Conservation (phyloP, 768 basidiomycete genomes). For the Boletus bicolor region DNA sequence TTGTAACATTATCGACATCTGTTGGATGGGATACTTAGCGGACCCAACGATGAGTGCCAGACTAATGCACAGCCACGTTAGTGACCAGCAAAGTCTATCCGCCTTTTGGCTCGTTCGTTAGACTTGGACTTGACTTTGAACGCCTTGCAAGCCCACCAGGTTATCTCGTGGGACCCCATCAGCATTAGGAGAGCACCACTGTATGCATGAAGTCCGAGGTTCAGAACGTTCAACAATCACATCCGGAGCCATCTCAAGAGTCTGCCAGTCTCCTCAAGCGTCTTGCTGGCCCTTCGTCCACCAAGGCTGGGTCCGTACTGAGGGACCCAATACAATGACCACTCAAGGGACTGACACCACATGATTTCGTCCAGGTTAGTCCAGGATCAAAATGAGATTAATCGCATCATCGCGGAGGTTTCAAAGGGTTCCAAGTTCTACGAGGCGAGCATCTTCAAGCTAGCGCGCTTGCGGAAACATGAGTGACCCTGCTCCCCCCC, state of each 20-base stretch:
- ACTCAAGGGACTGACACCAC: slow-evolving; percentile 9
- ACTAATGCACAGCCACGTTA: slow-evolving; percentile 3
- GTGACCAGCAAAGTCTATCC: too few relatives aligned
- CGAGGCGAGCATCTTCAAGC: slow-evolving; percentile 46
- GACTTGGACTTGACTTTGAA: neutral
- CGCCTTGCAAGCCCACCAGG: neutral
- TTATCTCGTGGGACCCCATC: neutral
- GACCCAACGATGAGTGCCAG: too few relatives aligned
- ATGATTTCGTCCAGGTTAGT: slow-evolving; percentile 46
- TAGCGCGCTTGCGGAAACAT: neutral
- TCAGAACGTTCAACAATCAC: slow-evolving; percentile 8
- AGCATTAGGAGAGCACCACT: neutral
- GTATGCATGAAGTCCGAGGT: slow-evolving; percentile 20
- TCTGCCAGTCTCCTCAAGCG: slow-evolving; percentile 70
- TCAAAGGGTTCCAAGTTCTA: slow-evolving; percentile 94
- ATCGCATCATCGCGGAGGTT: slow-evolving; percentile 83
- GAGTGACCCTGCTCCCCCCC: neutral
- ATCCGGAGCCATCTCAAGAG: slow-evolving; percentile 50
- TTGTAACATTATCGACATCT: neutral
- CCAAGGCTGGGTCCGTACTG: slow-evolving; percentile 75
- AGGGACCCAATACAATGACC: neutral
- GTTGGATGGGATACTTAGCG: neutral
- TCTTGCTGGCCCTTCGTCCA: slow-evolving; percentile 84
- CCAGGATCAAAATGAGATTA: slow-evolving; percentile 80
- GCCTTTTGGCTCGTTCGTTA: neutral